Base-by-base conservation (phyloP, 306 rosid genomes). In the Trichosanthes truncata region DNA sequence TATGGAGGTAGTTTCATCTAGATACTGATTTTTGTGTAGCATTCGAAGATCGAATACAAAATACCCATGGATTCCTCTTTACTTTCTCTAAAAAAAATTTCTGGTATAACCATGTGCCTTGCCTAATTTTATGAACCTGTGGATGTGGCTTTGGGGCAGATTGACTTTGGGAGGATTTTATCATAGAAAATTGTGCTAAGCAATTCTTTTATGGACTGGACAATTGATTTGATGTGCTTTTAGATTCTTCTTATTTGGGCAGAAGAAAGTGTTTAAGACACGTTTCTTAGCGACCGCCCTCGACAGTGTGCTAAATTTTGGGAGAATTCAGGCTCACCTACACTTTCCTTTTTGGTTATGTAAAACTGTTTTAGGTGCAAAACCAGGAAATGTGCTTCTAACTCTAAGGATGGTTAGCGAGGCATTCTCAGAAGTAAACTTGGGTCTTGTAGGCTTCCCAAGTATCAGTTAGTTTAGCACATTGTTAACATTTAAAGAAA, bases 181-280 rank as follows among this genome's bases (percentile, higher is more conserved):
- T 60, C 6, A 10, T 26, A 1, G 31, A 57, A n/a, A 57, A 56
- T 56, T 21, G 21, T 21, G 62, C 9, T 55, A 21, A 60, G 33
- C 38, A 15, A 43, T 45, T 87, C 41, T 61, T 81, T 59, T 48
- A 31, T 45, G 92, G 95, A 91, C 80, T 93, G 97, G 98, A 88
- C 92, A 26, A 87, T 87, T 60, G 92, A 90, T 82, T 29, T 29
- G 33, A 92, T 89, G n/a, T n/a, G 83, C 83, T 91, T 78, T 86
- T 88, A 38, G 93, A 85, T 84, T 91, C n/a, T 90, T 35, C 77
- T 88, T 83, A 72, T 84, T 48, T 85, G 88, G 71, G 91, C 77
- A 63, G 91, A 90, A 84, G 93, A 91, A 76, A 87, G 81, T 69
- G 87, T 84, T n/a, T n/a, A n/a, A n/a, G n/a, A n/a, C n/a, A n/a